Percentiles rank a stretch among this genome's conserved stretches.
These are phyloP conservation scores for Cenchrus fungigraminus DNA, from an alignment of 176 grass and related monocot species.

Conservation along the genomic window DNA sequence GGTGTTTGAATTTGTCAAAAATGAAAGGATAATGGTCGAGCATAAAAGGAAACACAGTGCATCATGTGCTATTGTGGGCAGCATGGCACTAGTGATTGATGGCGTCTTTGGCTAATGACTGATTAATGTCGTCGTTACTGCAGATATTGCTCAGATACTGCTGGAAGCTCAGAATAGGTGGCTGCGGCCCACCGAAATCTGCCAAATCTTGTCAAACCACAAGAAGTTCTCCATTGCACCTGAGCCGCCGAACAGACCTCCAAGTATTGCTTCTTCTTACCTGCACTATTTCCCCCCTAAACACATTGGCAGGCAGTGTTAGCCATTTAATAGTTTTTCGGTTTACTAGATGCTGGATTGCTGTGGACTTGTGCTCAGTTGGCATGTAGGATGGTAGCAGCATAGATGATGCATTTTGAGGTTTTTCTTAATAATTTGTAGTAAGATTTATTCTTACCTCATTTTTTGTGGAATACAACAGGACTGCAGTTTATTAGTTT, in stretches of 20 bases:
- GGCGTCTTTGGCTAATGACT: not conserved
- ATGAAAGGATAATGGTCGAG: not conserved
- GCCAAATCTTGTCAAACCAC: slow-evolving; percentile 93
- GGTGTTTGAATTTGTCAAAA: slow-evolving; percentile 6
- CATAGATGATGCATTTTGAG: not conserved
- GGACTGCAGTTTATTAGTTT: not conserved
- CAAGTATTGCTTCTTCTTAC: slow-evolving; percentile 64
- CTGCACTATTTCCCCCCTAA: not conserved
- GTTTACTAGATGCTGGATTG: slow-evolving; percentile 1
- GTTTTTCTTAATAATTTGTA: not conserved
- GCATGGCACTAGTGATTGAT: not conserved
- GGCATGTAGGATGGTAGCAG: slow-evolving; percentile 1
- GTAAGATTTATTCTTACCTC: not conserved
- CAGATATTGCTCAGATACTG: slow-evolving; percentile 96
- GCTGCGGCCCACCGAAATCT: slow-evolving; percentile 94
- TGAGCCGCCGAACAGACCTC: slow-evolving; percentile 86
- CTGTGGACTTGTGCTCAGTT: not conserved
- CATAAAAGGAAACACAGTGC: not conserved
- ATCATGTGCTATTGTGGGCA: not conserved
- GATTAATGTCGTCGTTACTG: slow-evolving; percentile 26
- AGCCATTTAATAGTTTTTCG: not conserved
- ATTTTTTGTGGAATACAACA: not conserved
- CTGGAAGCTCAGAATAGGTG: slow-evolving; percentile 88
- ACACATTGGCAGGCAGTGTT: not conserved
- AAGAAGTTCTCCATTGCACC: slow-evolving; percentile 83